These are phyloP conservation scores for Platanthera zijinensis DNA, from an alignment of 106 monocot species.

Conservation along the genomic window DNA sequence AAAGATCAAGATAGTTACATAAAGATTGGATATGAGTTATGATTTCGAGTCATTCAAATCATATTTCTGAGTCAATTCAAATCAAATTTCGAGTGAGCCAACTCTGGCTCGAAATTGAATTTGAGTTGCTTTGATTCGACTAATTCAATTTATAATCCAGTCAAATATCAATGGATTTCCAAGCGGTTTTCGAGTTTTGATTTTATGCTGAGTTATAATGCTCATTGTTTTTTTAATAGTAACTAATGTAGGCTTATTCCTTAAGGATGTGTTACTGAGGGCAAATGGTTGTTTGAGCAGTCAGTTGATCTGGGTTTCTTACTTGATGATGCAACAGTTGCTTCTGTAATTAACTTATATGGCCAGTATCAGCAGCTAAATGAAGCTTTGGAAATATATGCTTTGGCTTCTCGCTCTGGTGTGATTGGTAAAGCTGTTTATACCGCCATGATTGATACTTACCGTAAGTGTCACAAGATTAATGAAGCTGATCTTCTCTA, in stretches of 20 bases:
- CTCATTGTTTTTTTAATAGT: not conserved
- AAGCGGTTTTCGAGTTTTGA: too few relatives aligned
- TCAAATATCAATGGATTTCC: too few relatives aligned
- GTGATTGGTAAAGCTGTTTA: conserved; percentile 28
- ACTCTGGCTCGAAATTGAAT: too few relatives aligned
- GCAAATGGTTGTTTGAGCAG: conserved; percentile 30
- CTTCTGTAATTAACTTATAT: conserved; percentile 62
- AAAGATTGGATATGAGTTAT: too few relatives aligned
- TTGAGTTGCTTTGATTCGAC: too few relatives aligned
- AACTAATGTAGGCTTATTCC: conserved; percentile 8
- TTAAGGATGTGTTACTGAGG: conserved; percentile 51
- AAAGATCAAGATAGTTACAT: too few relatives aligned
- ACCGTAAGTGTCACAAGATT: conserved; percentile 54
- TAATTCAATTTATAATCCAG: too few relatives aligned
- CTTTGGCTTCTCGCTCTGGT: conserved; percentile 18
- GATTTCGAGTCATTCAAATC: too few relatives aligned
- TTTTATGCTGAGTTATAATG: too few relatives aligned
- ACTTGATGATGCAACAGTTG: conserved; percentile 50
- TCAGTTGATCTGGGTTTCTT: conserved; percentile 38
- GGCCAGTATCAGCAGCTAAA: conserved; percentile 33
- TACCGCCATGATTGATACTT: conserved; percentile 64
- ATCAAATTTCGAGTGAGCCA: too few relatives aligned
- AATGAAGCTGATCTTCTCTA: conserved; percentile 49
- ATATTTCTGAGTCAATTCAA: too few relatives aligned
- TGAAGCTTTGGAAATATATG: conserved; percentile 48